These are phyloP conservation scores for Prunus armeniaca DNA, from an alignment of 306 rosid genomes.

Conservation along the genomic window DNA sequence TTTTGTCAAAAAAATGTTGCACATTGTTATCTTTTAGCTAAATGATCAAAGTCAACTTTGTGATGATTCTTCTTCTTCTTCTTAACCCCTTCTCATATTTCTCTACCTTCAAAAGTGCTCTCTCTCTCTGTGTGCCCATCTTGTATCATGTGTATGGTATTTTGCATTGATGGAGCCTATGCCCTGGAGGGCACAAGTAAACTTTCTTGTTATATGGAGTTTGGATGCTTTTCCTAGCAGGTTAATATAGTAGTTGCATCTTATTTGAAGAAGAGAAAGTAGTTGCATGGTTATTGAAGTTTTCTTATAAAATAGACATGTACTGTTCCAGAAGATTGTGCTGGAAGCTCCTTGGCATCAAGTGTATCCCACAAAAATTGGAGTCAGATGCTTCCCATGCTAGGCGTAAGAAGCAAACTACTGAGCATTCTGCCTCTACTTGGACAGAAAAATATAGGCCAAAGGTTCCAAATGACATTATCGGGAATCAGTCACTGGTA, in stretches of 20 bases:
- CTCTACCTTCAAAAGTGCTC: background rate
- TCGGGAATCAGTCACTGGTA: conserved; percentile 94
- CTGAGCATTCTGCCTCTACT: conserved; percentile 37
- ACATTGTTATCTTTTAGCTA: background rate
- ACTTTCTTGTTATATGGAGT: background rate
- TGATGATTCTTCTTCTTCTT: background rate
- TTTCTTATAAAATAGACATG: background rate
- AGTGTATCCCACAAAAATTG: conserved; percentile 42
- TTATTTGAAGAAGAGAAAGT: background rate
- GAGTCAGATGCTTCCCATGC: conserved; percentile 42
- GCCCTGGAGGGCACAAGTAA: background rate
- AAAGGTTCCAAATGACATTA: conserved; percentile 60
- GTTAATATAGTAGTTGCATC: background rate
- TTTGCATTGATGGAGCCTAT: background rate
- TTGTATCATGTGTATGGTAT: background rate
- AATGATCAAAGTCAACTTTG: background rate
- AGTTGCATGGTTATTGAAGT: background rate
- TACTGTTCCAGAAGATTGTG: conserved; percentile 24
- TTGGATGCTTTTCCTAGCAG: conserved; percentile 1
- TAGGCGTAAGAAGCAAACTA: conserved; percentile 35
- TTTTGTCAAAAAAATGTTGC: background rate
- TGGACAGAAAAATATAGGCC: conserved; percentile 95
- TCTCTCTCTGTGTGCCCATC: background rate
- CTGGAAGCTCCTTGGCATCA: conserved; percentile 22
- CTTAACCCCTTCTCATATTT: background rate